Evolutionary conservation across 306 rosid species (phyloP).

Genomic region (Sechiopsis laciniata): DNA sequence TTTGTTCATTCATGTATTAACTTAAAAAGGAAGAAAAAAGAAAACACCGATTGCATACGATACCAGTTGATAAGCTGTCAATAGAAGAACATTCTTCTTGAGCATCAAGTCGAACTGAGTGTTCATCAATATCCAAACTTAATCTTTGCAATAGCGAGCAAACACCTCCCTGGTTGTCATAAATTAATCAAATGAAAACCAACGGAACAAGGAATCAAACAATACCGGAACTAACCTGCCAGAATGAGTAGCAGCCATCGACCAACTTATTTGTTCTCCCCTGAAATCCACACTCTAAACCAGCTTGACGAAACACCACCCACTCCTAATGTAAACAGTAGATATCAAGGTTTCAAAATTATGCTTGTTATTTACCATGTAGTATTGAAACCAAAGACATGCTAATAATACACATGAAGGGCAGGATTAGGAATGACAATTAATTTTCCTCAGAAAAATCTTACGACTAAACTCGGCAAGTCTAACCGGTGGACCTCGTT

Average conservation of each 20-base stretch:
- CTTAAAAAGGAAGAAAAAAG: not conserved
- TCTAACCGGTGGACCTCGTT: slow-evolving; percentile 77
- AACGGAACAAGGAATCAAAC: slow-evolving; percentile 19
- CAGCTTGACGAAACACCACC: slow-evolving; percentile 77
- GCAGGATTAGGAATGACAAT: not conserved
- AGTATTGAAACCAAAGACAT: slow-evolving; percentile 1
- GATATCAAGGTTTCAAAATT: not conserved
- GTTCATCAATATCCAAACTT: slow-evolving; percentile 40
- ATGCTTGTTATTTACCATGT: not conserved
- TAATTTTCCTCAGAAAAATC: slow-evolving; percentile 22
- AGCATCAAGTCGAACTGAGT: slow-evolving; percentile 24
- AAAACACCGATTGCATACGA: slow-evolving; percentile 21
- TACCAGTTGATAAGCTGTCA: slow-evolving; percentile 24
- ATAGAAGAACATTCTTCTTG: slow-evolving; percentile 5
- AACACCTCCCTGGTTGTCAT: slow-evolving; percentile 65
- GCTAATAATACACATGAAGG: slow-evolving; percentile 1
- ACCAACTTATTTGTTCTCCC: slow-evolving; percentile 96
- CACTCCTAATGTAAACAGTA: slow-evolving; percentile 53
- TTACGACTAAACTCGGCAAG: slow-evolving; percentile 63
- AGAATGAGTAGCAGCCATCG: slow-evolving; percentile 94
- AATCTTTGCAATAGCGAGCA: slow-evolving; percentile 68
- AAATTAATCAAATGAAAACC: slow-evolving; percentile 23
- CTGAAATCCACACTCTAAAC: slow-evolving; percentile 84
- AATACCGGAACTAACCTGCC: slow-evolving; percentile 60
- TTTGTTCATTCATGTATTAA: not conserved